Base-by-base conservation (phyloP, 2,329 filamentous ascomycete genomes). In the Knufia petricola region DNA sequence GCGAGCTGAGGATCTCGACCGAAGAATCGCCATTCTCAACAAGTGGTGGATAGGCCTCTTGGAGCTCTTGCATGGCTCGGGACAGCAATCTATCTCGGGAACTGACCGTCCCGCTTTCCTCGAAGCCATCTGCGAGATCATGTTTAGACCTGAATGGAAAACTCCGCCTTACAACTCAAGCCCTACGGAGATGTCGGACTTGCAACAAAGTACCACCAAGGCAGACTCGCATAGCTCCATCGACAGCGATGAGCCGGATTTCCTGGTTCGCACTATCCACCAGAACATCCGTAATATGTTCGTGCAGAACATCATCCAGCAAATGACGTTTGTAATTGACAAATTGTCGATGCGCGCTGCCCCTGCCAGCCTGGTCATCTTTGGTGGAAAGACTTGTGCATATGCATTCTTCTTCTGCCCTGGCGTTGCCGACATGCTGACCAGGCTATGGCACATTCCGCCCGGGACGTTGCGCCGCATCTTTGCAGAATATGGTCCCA, bases 381-480 rank as follows among this genome's bases (percentile, higher is more conserved):
- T 95, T 63, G 87, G 86, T 47, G 89, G 87, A 51, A 94, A 92
- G 66, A 86, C 87, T 3, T 90, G 85, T 60, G 88, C 89, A 1
- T 95, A 94, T 64, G 88, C 87, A 24, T 95, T 94, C 66, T 92
- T 90, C 68, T 95, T 94, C 60, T 89, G 86, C 23, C 87, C 87
- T 0, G 87, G 87, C 3, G 78, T 94, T 48, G 84, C 87, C 6
- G 87, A 94, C 60, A 78, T 94, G 44, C 72, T 95, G 42, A 78
- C 90, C 21, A 79, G 87, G 13, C 70, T 95, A 3, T 95, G 89
- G 88, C 79, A 78, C 31, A 73, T 87, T 17, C 78, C 81, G 2
- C 70, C 82, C 2, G 80, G 82, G 50, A 69, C 80, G 36, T 74
- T 94, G 60, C 79, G 84, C 54, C 80, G 87, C 20, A 76, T 87